Base-by-base conservation (phyloP, 352 stramenopile species). In the Phytophthora podocarpi region DNA sequence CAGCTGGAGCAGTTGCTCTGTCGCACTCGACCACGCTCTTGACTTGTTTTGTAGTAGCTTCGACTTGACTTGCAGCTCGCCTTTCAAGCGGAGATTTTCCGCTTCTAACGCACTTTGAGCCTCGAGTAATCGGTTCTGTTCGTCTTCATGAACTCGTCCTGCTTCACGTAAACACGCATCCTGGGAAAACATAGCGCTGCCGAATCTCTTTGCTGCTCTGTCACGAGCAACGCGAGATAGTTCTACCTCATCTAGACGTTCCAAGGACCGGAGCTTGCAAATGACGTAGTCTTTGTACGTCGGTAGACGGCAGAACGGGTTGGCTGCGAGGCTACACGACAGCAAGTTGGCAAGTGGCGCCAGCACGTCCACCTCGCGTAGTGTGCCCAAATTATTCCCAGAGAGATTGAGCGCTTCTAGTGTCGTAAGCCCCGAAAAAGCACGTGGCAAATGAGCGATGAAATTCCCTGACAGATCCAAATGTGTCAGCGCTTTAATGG, bases 41-140 rank as follows among this genome's bases (percentile, higher is more conserved):
- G 84, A 92, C 46, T 95, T 95, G 49, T 95, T 95, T 28, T 87
- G 79, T 15, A 95, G 49, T 16, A 95, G 59, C 58, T 91, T 89
- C 8, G 82, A 90, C 61, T 95, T 95, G 42, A 93, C 71, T 28
- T 91, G 72, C 24, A 95, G 50, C 35, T 95, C 86, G 10, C 77
- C 80, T 62, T 89, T 89, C 8, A 95, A 69, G 0, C 81, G 70
- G 40, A 81, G 31, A 26, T 93, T 95, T 35, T 95, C 86, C 1
- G 79, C 84, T 57, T 91, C 82, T 2, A 95, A 69, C 10, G 67
- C 78, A 20, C 70, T 80, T 36, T 87, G 81, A 3, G 70, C 65
- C 28, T 91, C 70, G 0, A 79, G 67, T 23, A 91, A 63, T 2
- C 77, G 75, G 15, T 73, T 80, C 47, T 92, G 85, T 39, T 90